phyloP scores from a whole-genome alignment of 768 basidiomycete species.

The Psilocybe azurescens region DNA sequence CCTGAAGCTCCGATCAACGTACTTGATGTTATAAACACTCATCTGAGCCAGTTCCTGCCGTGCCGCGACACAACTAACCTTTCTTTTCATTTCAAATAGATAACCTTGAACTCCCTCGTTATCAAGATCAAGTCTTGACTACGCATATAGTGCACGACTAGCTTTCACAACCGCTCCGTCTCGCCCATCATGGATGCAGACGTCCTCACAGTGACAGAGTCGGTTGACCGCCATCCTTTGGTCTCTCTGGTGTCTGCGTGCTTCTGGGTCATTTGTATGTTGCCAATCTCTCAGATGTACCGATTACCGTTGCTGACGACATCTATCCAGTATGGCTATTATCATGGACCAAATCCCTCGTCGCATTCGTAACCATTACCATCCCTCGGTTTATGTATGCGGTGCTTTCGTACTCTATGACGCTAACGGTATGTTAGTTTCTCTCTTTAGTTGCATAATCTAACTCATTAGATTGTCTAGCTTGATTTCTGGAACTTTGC shows the following conservation, averaged over 20 bases:
- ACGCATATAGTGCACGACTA: not conserved
- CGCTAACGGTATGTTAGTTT: constrained; percentile 67
- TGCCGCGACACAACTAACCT: not conserved
- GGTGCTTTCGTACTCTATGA: constrained; percentile 86
- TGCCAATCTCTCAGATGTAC: not conserved
- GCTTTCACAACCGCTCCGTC: not conserved
- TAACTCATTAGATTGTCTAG: constrained; percentile 38
- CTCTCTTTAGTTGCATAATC: not conserved
- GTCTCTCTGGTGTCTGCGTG: constrained; percentile 79
- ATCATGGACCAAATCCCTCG: constrained; percentile 75
- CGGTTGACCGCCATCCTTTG: constrained; percentile 65
- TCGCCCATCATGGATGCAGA: constrained; percentile 41
- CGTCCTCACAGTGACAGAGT: constrained; percentile 30
- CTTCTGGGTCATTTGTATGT: constrained; percentile 80
- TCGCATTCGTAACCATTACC: constrained; percentile 84
- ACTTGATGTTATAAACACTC: not conserved
- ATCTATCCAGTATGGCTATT: constrained; percentile 72
- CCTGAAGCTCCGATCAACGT: constrained; percentile 16
- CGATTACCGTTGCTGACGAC: not conserved
- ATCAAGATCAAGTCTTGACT: not conserved
- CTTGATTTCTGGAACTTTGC: constrained; percentile 93
- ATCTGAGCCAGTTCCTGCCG: constrained; percentile 9
- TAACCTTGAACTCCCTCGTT: not conserved
- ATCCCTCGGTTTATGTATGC: constrained; percentile 80
- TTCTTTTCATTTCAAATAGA: constrained; percentile 4